Evolutionary conservation across 306 rosid species (phyloP).

Genomic region (Lotus japonicus): DNA sequence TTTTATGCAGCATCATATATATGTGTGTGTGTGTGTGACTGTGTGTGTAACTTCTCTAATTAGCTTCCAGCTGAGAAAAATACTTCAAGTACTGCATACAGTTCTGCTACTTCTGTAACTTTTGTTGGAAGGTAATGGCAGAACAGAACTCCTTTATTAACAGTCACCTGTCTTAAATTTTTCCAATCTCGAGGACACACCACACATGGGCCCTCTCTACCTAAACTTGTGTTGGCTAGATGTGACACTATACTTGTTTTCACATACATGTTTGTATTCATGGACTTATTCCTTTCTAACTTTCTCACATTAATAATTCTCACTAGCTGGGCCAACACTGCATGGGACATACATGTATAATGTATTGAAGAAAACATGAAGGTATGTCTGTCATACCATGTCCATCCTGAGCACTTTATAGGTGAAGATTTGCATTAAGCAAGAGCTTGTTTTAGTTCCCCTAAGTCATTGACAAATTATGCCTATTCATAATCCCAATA

Average conservation of each 20-base stretch:
- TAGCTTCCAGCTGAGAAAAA: too few species aligned
- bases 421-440: not conserved
- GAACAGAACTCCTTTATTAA: not conserved
- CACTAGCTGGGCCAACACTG: not conserved
- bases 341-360: not conserved
- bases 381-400: not conserved
- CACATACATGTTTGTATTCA: not conserved
- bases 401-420: not conserved
- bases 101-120: not conserved
- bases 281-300: conserved; percentile 4
- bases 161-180: not conserved
- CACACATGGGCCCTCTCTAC: not conserved
- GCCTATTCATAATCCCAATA: not conserved
- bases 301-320: conserved; percentile 5
- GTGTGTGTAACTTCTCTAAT: too few species aligned
- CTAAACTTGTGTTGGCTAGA: not conserved
- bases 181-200: not conserved
- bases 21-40: too few species aligned
- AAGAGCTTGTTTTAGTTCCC: not conserved
- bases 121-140: not conserved
- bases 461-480: not conserved
- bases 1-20: not conserved
- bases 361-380: not conserved
- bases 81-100: too few species aligned
- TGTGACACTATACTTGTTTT: conserved; percentile 5